Percentiles rank a stretch among this genome's conserved stretches.
phyloP scores from a whole-genome alignment of 352 stramenopile genomes.

The Pythium myriotylum region DNA sequence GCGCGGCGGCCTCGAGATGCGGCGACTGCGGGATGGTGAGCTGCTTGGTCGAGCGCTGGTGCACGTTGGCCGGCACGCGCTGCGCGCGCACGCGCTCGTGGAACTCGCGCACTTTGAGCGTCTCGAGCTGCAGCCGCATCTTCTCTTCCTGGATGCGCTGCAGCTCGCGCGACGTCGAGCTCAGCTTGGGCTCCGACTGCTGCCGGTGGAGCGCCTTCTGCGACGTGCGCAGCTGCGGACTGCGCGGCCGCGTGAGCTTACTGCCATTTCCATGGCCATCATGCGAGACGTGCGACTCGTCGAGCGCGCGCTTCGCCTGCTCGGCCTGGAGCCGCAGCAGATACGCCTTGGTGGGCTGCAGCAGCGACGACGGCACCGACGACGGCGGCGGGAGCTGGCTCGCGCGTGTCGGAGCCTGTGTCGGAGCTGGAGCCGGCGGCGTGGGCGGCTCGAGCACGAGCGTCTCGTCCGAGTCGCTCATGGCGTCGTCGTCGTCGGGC shows the following conservation, averaged over 20 bases:
- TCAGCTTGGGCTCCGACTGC: slow-evolving; percentile 57
- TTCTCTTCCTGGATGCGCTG: slow-evolving; percentile 79
- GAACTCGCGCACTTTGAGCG: slow-evolving; percentile 77
- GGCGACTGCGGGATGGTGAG: slow-evolving; percentile 78
- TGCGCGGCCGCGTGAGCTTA: slow-evolving; percentile 54
- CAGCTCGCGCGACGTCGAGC: slow-evolving; percentile 76
- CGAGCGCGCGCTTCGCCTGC: slow-evolving; percentile 54
- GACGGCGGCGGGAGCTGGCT: slow-evolving; percentile 2
- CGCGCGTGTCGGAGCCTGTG: slow-evolving; percentile 5
- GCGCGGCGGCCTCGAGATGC: slow-evolving; percentile 61
- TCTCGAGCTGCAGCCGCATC: slow-evolving; percentile 63
- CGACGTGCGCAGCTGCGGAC: slow-evolving; percentile 53
- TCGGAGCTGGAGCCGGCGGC: slow-evolving; percentile 17
- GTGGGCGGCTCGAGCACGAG: slow-evolving; percentile 38
- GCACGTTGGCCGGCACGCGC: slow-evolving; percentile 62
- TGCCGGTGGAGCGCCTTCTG: slow-evolving; percentile 25
- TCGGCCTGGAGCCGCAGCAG: slow-evolving; percentile 61
- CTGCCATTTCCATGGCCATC: no score
- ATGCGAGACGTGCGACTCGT: no score
- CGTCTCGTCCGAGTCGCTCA: slow-evolving; percentile 50
- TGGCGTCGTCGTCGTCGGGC: slow-evolving; percentile 38
- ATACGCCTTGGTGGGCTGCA: slow-evolving; percentile 74
- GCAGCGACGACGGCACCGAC: slow-evolving; percentile 48
- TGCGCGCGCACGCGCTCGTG: slow-evolving; percentile 75
- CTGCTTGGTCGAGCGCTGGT: slow-evolving; percentile 79